These are phyloP conservation scores for Aspergillus avenaceus DNA, from an alignment of 495 filamentous ascomycete species.

Conservation along the genomic window DNA sequence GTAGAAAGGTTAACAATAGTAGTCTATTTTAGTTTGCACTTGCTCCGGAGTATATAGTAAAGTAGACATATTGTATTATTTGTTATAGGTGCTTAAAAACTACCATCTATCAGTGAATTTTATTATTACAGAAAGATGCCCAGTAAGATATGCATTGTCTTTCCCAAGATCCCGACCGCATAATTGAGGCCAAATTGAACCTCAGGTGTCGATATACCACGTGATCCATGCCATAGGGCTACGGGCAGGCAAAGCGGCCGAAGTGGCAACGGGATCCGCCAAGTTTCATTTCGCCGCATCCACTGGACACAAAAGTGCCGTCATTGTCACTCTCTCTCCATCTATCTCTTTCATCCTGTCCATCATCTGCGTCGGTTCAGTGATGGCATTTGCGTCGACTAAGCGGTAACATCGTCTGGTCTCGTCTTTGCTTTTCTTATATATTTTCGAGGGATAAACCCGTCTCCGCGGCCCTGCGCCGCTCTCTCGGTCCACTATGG, in stretches of 20 bases:
- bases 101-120: too few species aligned
- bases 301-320: conserved; percentile 21
- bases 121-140: too few species aligned
- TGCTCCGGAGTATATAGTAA: too few species aligned
- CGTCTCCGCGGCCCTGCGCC: conserved; percentile 39
- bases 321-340: conserved; percentile 13
- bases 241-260: conserved; percentile 18
- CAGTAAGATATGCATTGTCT: too few species aligned
- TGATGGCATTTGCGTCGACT: conserved; percentile 25
- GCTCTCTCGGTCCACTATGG: conserved; percentile 43
- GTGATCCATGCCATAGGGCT: not conserved
- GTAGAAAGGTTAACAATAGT: too few species aligned
- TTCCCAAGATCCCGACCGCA: too few species aligned
- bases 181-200: too few species aligned
- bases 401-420: conserved; percentile 10
- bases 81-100: too few species aligned
- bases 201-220: not conserved
- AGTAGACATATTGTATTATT: too few species aligned
- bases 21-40: too few species aligned
- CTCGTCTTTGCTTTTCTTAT: not conserved
- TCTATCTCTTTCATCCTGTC: conserved; percentile 10
- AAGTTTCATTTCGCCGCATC: conserved; percentile 29
- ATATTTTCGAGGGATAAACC: conserved; percentile 14
- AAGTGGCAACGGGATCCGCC: conserved; percentile 23
- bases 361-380: conserved; percentile 11